Conservation (phyloP, 495 filamentous ascomycete genomes). For the Saxophila tyrrhenica region DNA sequence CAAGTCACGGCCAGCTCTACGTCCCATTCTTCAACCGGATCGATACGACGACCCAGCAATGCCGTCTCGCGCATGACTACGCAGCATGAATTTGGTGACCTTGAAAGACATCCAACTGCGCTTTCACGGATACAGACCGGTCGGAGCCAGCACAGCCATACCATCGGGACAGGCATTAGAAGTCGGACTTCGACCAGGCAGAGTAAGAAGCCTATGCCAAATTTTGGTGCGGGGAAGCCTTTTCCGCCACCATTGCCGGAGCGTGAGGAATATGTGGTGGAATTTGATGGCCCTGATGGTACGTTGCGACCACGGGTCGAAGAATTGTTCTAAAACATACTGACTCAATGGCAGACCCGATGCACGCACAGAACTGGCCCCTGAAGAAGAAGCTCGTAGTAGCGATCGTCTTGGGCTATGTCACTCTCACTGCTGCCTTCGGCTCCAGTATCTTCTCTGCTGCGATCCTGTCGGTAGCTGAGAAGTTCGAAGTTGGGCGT, state of each 20-base stretch:
- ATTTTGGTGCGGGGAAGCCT: constrained; percentile 46
- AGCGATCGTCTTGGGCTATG: constrained; percentile 64
- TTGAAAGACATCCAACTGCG: constrained; percentile 65
- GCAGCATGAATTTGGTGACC: constrained; percentile 32
- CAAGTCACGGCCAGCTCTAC: constrained; percentile 14
- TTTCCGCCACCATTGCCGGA: constrained; percentile 63
- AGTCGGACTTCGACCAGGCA: constrained; percentile 39
- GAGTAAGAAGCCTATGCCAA: constrained; percentile 45
- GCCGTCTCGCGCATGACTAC: constrained; percentile 52
- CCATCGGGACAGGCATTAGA: constrained; percentile 46
- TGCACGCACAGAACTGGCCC: constrained; percentile 78
- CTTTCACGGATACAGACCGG: constrained; percentile 67
- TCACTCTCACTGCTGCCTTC: constrained; percentile 66
- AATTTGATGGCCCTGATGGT: constrained; percentile 50
- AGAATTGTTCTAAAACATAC: no score
- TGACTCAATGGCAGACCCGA: constrained; percentile 4
- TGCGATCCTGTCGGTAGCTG: constrained; percentile 42
- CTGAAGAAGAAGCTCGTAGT: constrained; percentile 61
- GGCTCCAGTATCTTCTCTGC: constrained; percentile 58
- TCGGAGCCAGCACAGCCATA: constrained; percentile 60
- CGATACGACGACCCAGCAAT: constrained; percentile 16
- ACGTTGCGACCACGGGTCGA: no score
- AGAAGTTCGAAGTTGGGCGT: constrained; percentile 41
- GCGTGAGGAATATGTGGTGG: constrained; percentile 75
- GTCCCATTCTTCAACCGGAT: constrained; percentile 32